Conservation (phyloP, 1,139 yeast genomes). For the Taphrina wiesneri region DNA sequence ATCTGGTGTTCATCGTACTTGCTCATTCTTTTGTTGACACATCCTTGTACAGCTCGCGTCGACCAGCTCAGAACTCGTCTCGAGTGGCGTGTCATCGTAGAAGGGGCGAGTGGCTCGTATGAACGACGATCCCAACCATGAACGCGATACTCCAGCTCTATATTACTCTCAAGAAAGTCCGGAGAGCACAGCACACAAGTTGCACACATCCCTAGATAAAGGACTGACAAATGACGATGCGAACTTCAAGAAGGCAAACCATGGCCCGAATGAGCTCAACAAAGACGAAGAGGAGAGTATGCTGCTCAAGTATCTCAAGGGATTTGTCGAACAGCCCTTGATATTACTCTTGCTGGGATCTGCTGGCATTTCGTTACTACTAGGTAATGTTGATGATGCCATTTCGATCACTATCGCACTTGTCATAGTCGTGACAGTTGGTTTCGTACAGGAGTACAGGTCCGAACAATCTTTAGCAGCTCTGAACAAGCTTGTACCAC, state of each 20-base stretch:
- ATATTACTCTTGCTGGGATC: slow-evolving; percentile 84
- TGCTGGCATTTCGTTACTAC: slow-evolving; percentile 75
- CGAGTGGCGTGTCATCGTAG: not conserved
- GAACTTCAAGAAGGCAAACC: slow-evolving; percentile 58
- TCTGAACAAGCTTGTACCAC: slow-evolving; percentile 85
- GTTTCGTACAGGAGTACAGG: slow-evolving; percentile 93
- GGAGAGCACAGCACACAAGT: slow-evolving; percentile 24
- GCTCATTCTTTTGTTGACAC: not conserved
- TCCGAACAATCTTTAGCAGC: slow-evolving; percentile 93
- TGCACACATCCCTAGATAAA: slow-evolving; percentile 17
- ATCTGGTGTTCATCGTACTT: not conserved
- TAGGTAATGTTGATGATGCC: slow-evolving; percentile 95
- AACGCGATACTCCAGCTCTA: slow-evolving; percentile 29
- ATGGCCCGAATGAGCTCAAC: slow-evolving; percentile 75
- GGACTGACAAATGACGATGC: slow-evolving; percentile 32
- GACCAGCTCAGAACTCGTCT: not conserved
- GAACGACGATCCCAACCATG: slow-evolving; percentile 12
- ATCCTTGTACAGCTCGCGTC: not conserved
- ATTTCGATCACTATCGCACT: slow-evolving; percentile 51
- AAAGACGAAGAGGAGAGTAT: slow-evolving; percentile 76
- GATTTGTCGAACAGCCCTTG: slow-evolving; percentile 85
- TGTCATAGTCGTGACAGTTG: slow-evolving; percentile 53
- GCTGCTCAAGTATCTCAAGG: slow-evolving; percentile 66
- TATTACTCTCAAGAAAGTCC: slow-evolving; percentile 19
- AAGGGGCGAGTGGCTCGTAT: not conserved